Evolutionary conservation across 1,139 yeast species (phyloP).

Genomic region (Protomyces pachydermus): DNA sequence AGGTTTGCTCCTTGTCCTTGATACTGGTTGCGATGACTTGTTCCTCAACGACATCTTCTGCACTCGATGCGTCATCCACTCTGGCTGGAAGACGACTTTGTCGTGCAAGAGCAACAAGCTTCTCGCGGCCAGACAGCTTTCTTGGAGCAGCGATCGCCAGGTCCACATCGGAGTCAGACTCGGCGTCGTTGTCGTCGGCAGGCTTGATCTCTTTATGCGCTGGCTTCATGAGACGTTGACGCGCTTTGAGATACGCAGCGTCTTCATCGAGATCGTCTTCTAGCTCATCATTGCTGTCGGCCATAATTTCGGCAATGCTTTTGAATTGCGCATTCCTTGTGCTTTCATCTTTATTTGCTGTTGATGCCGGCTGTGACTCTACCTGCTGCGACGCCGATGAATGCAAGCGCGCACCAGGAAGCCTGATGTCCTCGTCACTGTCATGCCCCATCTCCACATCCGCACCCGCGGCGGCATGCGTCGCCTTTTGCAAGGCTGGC

Average conservation of each 20-base stretch:
- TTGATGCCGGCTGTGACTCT: background rate
- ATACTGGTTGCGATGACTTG: background rate
- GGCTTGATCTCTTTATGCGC: background rate
- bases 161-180: slow-evolving; percentile 7
- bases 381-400: background rate
- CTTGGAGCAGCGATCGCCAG: background rate
- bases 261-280: slow-evolving; percentile 5
- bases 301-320: slow-evolving; percentile 10
- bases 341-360: background rate
- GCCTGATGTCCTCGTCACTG: slow-evolving; percentile 1
- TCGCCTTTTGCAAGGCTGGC: background rate
- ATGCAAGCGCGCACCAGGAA: background rate
- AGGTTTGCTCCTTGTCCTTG: background rate
- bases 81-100: background rate
- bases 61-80: background rate
- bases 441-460: background rate
- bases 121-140: background rate
- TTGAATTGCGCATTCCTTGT: background rate
- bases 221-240: background rate
- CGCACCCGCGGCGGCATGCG: background rate
- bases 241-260: background rate
- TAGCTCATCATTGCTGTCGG: background rate
- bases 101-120: slow-evolving; percentile 1
- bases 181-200: background rate
- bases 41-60: background rate